phyloP scores from a whole-genome alignment of 1,139 yeast genomes.

The Saccharomyces hybrid region DNA sequence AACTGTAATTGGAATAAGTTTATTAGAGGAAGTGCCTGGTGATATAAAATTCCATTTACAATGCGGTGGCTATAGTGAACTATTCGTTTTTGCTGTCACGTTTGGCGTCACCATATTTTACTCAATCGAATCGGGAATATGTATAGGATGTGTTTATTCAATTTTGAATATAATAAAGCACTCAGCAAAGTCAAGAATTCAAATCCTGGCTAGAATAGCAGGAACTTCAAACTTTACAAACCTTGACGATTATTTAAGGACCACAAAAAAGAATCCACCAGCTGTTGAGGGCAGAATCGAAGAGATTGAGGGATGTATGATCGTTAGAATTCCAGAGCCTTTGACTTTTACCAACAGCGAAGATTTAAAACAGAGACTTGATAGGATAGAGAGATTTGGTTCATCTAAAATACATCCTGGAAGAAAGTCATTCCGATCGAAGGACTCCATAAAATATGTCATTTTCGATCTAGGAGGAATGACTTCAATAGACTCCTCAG shows the following conservation, averaged over 20 bases:
- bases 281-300: constrained; percentile 37
- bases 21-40: constrained; percentile 80
- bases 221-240: constrained; percentile 70
- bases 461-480: constrained; percentile 80
- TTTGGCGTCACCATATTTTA: constrained; percentile 65
- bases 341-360: constrained; percentile 85
- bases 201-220: constrained; percentile 76
- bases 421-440: constrained; percentile 47
- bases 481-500: constrained; percentile 82
- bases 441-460: constrained; percentile 54
- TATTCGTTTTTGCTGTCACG: constrained; percentile 66
- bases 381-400: constrained; percentile 77
- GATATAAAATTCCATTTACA: constrained; percentile 69
- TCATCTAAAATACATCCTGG: constrained; percentile 83
- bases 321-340: constrained; percentile 87
- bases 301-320: constrained; percentile 77
- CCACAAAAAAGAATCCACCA: constrained; percentile 3
- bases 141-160: constrained; percentile 75
- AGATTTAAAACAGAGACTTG: constrained; percentile 67
- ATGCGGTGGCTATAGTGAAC: constrained; percentile 70
- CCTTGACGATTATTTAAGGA: constrained; percentile 47
- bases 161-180: constrained; percentile 74
- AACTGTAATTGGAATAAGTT: constrained; percentile 66
- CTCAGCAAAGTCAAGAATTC: constrained; percentile 82
- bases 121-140: constrained; percentile 85